Conservation (phyloP, 768 basidiomycete species). For the Mycena metata region DNA sequence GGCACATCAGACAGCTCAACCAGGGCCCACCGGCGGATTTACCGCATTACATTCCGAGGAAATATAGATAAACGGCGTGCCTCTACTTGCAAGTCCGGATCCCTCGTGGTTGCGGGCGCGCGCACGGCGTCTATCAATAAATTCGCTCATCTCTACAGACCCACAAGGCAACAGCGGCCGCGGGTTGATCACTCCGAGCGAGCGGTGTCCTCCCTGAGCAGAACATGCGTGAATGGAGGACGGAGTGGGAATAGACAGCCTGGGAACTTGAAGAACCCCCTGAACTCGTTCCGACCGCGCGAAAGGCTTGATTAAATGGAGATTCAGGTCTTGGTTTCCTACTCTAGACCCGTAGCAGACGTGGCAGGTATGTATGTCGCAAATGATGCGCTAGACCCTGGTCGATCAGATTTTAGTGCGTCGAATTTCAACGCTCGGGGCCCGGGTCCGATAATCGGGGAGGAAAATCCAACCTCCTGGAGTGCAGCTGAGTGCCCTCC, state of each 20-base stretch:
- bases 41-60: slow-evolving; percentile 14
- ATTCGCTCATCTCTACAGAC: too few species aligned
- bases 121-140: not conserved
- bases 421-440: too few species aligned
- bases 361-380: not conserved
- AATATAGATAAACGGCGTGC: slow-evolving; percentile 14
- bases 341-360: slow-evolving; percentile 3
- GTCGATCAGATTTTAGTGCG: too few species aligned
- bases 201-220: not conserved
- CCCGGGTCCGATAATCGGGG: too few species aligned
- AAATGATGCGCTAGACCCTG: not conserved
- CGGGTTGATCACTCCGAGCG: too few species aligned
- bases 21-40: slow-evolving; percentile 31
- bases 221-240: not conserved
- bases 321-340: not conserved
- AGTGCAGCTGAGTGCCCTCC: too few species aligned
- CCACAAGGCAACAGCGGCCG: too few species aligned
- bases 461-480: too few species aligned
- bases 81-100: too few species aligned
- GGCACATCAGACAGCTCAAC: slow-evolving; percentile 18
- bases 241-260: slow-evolving; percentile 7
- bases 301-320: slow-evolving; percentile 16
- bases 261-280: not conserved
- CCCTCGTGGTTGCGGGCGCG: not conserved
- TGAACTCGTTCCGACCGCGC: slow-evolving; percentile 15